A percentile compares a stretch with the other conserved stretches of the same genome.
Conservation (phyloP, 2,329 filamentous ascomycete genomes). For the Didymellaceae sp. region DNA sequence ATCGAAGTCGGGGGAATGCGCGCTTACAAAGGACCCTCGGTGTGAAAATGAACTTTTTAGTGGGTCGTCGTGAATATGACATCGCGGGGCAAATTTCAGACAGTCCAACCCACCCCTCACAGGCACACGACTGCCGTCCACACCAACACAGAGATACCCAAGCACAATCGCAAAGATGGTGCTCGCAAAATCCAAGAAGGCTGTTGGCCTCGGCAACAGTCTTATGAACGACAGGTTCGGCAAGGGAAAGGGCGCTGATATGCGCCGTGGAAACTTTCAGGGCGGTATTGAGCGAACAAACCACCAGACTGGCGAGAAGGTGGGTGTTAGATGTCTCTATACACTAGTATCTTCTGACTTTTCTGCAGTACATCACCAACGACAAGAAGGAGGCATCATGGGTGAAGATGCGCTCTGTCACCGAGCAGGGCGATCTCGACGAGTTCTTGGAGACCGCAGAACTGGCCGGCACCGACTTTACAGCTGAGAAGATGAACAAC, state of each 20-base stretch:
- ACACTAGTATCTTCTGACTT: constrained; percentile 30
- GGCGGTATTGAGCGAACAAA: constrained; percentile 73
- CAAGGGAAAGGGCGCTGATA: constrained; percentile 84
- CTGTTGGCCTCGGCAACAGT: constrained; percentile 92
- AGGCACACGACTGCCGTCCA: constrained; percentile 22
- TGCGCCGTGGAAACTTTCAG: constrained; percentile 72
- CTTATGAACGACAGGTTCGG: constrained; percentile 99
- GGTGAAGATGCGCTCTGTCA: constrained; percentile 99
- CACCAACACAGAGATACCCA: constrained; percentile 22
- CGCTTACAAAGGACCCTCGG: constrained; percentile 41
- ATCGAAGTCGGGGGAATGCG: constrained; percentile 32
- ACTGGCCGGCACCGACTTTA: constrained; percentile 97
- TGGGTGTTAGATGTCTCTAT: constrained; percentile 39
- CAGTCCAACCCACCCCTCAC: constrained; percentile 26
- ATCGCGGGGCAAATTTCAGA: constrained; percentile 36
- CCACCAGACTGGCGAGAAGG: constrained; percentile 78
- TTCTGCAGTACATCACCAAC: constrained; percentile 81
- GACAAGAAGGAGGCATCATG: constrained; percentile 88
- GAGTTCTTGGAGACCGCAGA: constrained; percentile 96
- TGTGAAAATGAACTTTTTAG: constrained; percentile 62
- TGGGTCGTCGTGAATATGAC: constrained; percentile 65
- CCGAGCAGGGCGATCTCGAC: constrained; percentile 93
- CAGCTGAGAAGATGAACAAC: constrained; percentile 98
- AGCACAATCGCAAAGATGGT: constrained; percentile 61
- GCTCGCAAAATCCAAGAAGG: constrained; percentile 91